Evolutionary conservation across 2,329 filamentous ascomycete species (phyloP).

Genomic region (Pestalotiopsis sp.): DNA sequence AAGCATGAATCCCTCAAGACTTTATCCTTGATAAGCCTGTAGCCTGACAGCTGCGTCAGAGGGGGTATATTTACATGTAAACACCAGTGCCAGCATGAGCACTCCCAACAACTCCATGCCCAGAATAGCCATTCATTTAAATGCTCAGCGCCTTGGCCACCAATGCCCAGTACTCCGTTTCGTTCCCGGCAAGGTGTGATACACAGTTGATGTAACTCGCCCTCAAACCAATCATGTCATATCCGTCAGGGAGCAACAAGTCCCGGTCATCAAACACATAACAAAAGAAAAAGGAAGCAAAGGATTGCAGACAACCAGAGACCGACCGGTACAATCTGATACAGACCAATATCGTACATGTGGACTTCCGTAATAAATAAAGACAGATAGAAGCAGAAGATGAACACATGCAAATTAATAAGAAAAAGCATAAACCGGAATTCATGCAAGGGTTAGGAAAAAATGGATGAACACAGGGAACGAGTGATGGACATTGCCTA

Average conservation of each 20-base stretch:
- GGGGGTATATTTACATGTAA: neutral
- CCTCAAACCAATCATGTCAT: neutral
- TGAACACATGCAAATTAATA: neutral
- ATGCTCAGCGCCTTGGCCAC: neutral
- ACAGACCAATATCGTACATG: neutral
- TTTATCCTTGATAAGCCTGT: neutral
- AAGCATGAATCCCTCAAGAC: neutral
- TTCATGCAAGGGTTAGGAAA: neutral
- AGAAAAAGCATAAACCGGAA: neutral
- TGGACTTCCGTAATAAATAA: neutral
- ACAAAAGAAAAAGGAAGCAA: neutral
- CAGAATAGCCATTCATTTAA: neutral
- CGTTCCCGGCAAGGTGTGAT: neutral
- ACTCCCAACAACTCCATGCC: neutral
- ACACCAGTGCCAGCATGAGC: neutral
- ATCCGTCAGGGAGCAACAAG: neutral
- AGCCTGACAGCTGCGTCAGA: neutral
- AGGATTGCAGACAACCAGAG: neutral
- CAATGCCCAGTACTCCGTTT: neutral
- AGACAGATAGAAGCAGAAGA: neutral
- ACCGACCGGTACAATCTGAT: neutral
- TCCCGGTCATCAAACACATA: neutral
- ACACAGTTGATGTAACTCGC: neutral
- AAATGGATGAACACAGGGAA: neutral
- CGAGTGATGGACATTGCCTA: neutral